Evolutionary conservation across 2,329 filamentous ascomycete genomes (phyloP), one percentile per base, ranked within the genome.

Genomic region (Fusarium irregulare): DNA sequence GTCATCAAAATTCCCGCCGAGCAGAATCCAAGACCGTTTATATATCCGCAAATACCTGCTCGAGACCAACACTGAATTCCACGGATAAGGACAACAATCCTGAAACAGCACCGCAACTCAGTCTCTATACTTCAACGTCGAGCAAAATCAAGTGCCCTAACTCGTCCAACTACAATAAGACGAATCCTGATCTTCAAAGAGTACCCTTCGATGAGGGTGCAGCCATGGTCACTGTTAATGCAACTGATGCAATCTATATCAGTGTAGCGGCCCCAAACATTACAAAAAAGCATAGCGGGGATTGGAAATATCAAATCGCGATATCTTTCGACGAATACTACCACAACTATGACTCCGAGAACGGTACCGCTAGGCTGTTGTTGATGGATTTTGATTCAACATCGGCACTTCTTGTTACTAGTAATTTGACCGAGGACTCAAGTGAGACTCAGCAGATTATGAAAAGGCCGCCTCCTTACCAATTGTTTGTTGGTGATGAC

Each of bases 321-420:
- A 92, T 88, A 7, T 98, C 94, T 3, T 89, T 91, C n/a, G 91
- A 97, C 73, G 87, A 83, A 2, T 92, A 86, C 64, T 98, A 93
- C 77, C 91, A 97, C 80, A 85, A 81, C 37, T 92, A 88, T 73
- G 78, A 82, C 14, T 75, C 78, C 2, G 77, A 83, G 21, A 82
- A 66, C 14, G 66, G 56, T 7, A 68, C 59, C 16, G 66, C 88
- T 0, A 87, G 91, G 68, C 83, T 98, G 10, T 87, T 89, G 73
- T 92, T 94, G 80, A 89, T 98, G 55, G 96, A 98, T 76, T 93
- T 93, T 25, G 96, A 98, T 78, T 90, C 88, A 45, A 87, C 86
- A 30, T 91, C 93, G 4, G 92, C 93, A 3, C 83, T 99, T 27
- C 85, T 99, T 44, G 90, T 92, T 46, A 97, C 94, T 0, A 86